phyloP scores from a whole-genome alignment of 2,329 filamentous ascomycete genomes.

The Aspergillus neotritici region DNA sequence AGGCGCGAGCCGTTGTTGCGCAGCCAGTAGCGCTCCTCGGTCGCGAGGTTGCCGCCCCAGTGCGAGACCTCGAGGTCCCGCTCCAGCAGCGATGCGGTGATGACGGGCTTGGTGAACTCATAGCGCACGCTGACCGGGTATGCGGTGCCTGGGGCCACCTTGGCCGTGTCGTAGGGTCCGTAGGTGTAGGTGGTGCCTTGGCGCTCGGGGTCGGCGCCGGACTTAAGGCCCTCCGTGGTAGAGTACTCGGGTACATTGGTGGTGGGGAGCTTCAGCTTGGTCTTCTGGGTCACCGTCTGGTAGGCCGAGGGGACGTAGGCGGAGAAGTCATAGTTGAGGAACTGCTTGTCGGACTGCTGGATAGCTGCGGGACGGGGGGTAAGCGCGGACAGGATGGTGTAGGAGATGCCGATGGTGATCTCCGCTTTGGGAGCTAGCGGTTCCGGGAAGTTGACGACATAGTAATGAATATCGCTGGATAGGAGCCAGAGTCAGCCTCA shows the following conservation, averaged over 20 bases:
- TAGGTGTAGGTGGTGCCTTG: conserved; percentile 83
- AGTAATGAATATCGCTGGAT: conserved; percentile 69
- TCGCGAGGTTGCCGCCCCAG: conserved; percentile 94
- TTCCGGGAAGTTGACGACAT: conserved; percentile 70
- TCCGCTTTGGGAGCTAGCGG: conserved; percentile 71
- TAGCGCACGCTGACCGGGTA: conserved; percentile 76
- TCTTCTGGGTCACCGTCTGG: conserved; percentile 86
- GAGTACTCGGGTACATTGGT: conserved; percentile 80
- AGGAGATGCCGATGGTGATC: conserved; percentile 82
- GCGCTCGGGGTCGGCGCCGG: conserved; percentile 67
- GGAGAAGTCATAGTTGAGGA: conserved; percentile 77
- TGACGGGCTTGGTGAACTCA: conserved; percentile 90
- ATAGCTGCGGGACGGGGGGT: conserved; percentile 74
- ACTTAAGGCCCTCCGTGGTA: conserved; percentile 56
- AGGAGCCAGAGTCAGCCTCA: background rate
- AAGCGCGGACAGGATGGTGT: conserved; percentile 73
- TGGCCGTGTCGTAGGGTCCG: conserved; percentile 66
- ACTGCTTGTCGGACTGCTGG: conserved; percentile 80
- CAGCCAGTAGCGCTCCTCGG: conserved; percentile 88
- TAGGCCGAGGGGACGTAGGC: conserved; percentile 81
- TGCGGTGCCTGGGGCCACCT: conserved; percentile 69
- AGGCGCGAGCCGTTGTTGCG: conserved; percentile 80
- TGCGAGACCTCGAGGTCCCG: conserved; percentile 93
- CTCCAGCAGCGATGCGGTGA: conserved; percentile 71
- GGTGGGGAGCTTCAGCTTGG: conserved; percentile 83